Evolutionary conservation across 352 stramenopile species (phyloP), one percentile per base, ranked within the genome.

Genomic region (Blastocystis sp.): DNA sequence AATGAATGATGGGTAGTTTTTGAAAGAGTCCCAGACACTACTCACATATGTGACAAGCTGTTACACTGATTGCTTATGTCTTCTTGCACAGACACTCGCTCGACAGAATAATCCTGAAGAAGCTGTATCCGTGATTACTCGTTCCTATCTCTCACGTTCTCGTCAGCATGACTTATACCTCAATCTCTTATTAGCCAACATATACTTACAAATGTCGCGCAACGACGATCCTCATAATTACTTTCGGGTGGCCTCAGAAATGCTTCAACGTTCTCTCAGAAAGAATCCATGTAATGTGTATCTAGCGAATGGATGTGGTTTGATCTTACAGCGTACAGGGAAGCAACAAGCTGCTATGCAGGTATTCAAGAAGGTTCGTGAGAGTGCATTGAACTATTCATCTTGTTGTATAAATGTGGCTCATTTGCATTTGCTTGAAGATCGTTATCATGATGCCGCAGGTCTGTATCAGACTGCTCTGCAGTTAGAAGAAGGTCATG

Each of bases 301-400:
- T 37, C 73, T 84, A 5, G 73, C 73, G 22, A 84, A 60, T 42
- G 73, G 42, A 9, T 66, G 42, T n/a, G 73, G 73, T 44, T 22
- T 68, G 4, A 30, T 84, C 4, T 37, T 84, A 13, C 48, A 84
- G 33, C 53, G 53, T 30, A 68, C 48, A 19, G 51, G 24, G 7
- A 84, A 84, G 53, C 48, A 27, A 57, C 73, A 68, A 44, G 73
- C 51, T 13, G 73, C 73, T 22, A 33, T 84, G 56, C 56, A 64
- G 19, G 56, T 84, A 7, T 84, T 84, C 33, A 84, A 84, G 53
- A 64, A 66, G 22, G 73, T 84, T 22, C 73, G 73, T 19, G 73
- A 84, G 53, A 84, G 48, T 42, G 73, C 54, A 37, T 37, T 84
- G 1, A 42, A 24, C 19, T 56, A 69, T 33, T 40, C 58, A 57